phyloP scores from a whole-genome alignment of 495 filamentous ascomycete species.

The Diplogelasinospora grovesii region DNA sequence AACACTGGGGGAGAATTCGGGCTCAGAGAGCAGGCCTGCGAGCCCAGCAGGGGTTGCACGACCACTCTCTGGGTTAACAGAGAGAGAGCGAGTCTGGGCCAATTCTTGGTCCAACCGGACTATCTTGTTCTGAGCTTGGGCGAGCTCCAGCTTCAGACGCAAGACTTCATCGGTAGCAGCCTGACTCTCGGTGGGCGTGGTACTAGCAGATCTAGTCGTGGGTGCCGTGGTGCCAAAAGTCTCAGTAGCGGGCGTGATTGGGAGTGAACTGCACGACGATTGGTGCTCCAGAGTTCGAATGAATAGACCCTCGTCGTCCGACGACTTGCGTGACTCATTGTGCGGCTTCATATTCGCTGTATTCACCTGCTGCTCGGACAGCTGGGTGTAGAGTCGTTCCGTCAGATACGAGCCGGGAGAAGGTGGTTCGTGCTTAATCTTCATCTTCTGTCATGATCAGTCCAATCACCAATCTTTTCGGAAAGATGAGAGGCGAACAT shows the following conservation, averaged over 20 bases:
- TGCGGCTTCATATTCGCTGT: conserved; percentile 48
- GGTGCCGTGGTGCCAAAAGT: conserved; percentile 39
- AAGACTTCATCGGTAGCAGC: conserved; percentile 36
- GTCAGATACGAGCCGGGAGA: conserved; percentile 37
- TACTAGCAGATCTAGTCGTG: conserved; percentile 40
- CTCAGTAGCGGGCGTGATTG: conserved; percentile 54
- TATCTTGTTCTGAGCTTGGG: conserved; percentile 72
- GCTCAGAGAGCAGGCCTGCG: conserved; percentile 17
- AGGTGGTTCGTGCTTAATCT: conserved; percentile 38
- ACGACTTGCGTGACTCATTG: conserved; percentile 38
- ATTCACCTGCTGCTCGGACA: conserved; percentile 59
- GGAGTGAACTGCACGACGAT: conserved; percentile 46
- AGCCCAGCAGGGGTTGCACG: conserved; percentile 19
- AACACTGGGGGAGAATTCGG: conserved; percentile 19
- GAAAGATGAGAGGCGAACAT: background rate
- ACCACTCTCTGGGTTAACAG: conserved; percentile 39
- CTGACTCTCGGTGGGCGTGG: conserved; percentile 25
- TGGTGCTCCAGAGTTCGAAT: conserved; percentile 34
- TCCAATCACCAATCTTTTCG: background rate
- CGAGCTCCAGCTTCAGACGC: conserved; percentile 64
- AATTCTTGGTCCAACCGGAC: conserved; percentile 79
- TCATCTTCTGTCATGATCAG: conserved; percentile 42
- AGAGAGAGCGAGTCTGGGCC: conserved; percentile 66
- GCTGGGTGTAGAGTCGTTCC: conserved; percentile 58
- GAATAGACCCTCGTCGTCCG: conserved; percentile 36